Evolutionary conservation across 139 green algal species (phyloP), one percentile per base, ranked within the genome.

Genomic region (Microglena sp.): DNA sequence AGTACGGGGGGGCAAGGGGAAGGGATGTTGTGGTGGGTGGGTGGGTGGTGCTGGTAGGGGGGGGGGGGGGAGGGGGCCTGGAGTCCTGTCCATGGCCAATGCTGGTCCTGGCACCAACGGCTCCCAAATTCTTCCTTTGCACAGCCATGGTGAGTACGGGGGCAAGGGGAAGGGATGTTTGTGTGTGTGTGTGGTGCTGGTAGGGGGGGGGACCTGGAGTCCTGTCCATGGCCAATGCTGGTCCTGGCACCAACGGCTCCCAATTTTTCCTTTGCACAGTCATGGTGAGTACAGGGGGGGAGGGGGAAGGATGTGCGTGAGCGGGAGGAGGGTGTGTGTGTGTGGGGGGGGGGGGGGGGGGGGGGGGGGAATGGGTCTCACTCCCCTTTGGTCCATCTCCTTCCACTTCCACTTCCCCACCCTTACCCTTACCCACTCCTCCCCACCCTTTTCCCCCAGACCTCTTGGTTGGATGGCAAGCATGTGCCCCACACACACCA

Each of bases 181-280:
- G 18, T 18, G 18, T 11, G 40, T 18, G 18, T 50, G 40, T 18
- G 40, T 50, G 40, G 18, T 50, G 40, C 11, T 50, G 40, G 40
- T 24, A 18, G 40, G 40, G 15, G 15, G 18, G 18, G 40, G 40
- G 40, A 11, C 40, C 40, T 50, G 40, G 40, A 11, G 40, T 50
- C 15, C 40, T 50, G 40, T 50, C 40, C 15, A 50, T 50, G 40
- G 40, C 40, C 40, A 50, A 18, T 18, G 40, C 40, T 50, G 40
- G 40, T 50, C 75, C 80, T 2, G 65, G 86, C 71, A 91, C 84
- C 33, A 91, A 91, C 72, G 86, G 84, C 43, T 81, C 55, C 0
- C 84, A 86, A 35, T 89, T 94, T 65, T 94, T 92, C 74, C 62
- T 94, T 15, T 89, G 79, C 67, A 89, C 82, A 1, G 82, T 73